Conservation (phyloP, 1,139 yeast species). For the Yamadazyma siamensis region DNA sequence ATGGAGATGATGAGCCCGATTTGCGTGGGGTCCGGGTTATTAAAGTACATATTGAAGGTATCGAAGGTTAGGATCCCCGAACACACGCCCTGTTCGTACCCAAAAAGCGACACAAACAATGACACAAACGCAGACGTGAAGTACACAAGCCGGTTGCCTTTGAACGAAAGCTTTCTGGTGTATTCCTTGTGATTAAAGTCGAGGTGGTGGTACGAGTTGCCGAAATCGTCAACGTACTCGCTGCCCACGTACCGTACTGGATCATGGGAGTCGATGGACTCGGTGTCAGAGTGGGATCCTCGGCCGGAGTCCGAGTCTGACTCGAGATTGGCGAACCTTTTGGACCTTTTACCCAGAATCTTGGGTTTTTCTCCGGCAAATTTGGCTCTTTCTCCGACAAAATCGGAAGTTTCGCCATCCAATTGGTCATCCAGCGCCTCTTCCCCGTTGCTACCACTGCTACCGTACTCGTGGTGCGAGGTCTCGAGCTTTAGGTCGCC, state of each 20-base stretch:
- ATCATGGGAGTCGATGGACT: conserved; percentile 13
- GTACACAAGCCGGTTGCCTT: conserved; percentile 51
- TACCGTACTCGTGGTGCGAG: conserved; percentile 4
- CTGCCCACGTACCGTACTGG: conserved; percentile 11
- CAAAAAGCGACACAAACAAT: conserved; percentile 79
- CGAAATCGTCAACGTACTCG: conserved; percentile 27
- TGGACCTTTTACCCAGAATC: not conserved
- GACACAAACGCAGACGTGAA: conserved; percentile 82
- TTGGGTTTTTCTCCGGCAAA: too few species aligned
- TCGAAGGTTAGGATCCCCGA: conserved; percentile 61
- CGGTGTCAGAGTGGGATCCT: not conserved
- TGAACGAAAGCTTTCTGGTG: conserved; percentile 31
- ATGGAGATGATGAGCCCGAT: conserved; percentile 52
- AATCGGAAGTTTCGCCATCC: conserved; percentile 10
- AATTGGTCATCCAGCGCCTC: conserved; percentile 3
- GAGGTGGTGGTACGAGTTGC: conserved; percentile 34
- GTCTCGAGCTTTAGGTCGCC: conserved; percentile 7
- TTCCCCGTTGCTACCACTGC: conserved; percentile 3
- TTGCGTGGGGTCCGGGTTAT: conserved; percentile 42
- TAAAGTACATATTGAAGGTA: conserved; percentile 42
- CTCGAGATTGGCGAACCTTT: conserved; percentile 1
- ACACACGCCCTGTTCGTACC: conserved; percentile 92
- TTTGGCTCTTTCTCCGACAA: too few species aligned
- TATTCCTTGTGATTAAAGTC: conserved; percentile 37
- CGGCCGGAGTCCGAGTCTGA: conserved; percentile 4